Evolutionary conservation across 2,329 filamentous ascomycete genomes (phyloP).

Genomic region (Aurifilum marmelostoma): DNA sequence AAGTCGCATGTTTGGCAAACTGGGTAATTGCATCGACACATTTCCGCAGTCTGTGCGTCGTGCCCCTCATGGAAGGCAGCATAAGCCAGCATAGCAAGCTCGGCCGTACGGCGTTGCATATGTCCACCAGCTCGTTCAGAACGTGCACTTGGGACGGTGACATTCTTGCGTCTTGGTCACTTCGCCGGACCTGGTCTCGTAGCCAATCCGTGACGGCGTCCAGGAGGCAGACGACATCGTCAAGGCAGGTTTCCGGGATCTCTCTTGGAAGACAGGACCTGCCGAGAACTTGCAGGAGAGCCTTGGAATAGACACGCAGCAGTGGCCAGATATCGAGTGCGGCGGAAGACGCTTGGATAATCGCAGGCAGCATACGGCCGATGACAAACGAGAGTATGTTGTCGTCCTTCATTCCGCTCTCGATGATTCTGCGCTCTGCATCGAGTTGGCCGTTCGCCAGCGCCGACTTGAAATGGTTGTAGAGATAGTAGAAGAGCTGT

Average conservation of each 20-base stretch:
- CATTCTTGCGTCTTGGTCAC: slow-evolving; percentile 19
- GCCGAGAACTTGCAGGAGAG: slow-evolving; percentile 44
- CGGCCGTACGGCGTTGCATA: slow-evolving; percentile 25
- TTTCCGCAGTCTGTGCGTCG: slow-evolving; percentile 6
- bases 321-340: slow-evolving; percentile 49
- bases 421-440: slow-evolving; percentile 51
- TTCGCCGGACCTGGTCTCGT: slow-evolving; percentile 17
- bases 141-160: slow-evolving; percentile 34
- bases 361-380: slow-evolving; percentile 58
- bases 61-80: slow-evolving; percentile 4
- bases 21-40: slow-evolving; percentile 12
- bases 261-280: slow-evolving; percentile 42
- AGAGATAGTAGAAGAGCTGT: slow-evolving; percentile 60
- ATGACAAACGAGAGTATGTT: slow-evolving; percentile 53
- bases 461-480: slow-evolving; percentile 60
- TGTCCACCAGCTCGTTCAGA: slow-evolving; percentile 25
- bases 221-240: slow-evolving; percentile 40
- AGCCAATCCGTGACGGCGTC: slow-evolving; percentile 35
- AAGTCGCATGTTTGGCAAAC: slow-evolving; percentile 16
- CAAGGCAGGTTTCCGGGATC: slow-evolving; percentile 40
- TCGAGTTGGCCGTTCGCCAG: slow-evolving; percentile 52
- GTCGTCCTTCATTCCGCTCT: slow-evolving; percentile 51
- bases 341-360: slow-evolving; percentile 45
- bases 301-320: slow-evolving; percentile 53
- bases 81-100: slow-evolving; percentile 24